Evolutionary conservation across 305 asterid genomes (phyloP).

Genomic region (Rubia tinctorum): DNA sequence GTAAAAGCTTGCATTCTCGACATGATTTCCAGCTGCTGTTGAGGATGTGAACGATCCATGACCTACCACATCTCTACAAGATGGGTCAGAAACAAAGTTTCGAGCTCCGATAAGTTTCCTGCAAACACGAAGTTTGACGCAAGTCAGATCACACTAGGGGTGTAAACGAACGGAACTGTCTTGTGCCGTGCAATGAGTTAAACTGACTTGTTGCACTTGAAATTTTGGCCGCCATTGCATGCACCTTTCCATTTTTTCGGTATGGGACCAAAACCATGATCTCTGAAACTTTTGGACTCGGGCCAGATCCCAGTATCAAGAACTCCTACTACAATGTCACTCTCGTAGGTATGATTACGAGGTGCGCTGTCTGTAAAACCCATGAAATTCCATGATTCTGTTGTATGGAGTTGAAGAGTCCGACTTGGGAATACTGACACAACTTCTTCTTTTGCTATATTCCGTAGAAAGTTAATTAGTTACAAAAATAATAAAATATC

Average conservation of each 20-base stretch:
- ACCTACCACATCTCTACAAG: not conserved
- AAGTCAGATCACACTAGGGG: not conserved
- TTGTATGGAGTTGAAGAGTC: conserved; percentile 15
- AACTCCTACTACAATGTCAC: conserved; percentile 19
- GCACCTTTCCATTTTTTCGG: conserved; percentile 42
- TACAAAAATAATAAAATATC: not conserved
- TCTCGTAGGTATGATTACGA: conserved; percentile 4
- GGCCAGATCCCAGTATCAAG: conserved; percentile 24
- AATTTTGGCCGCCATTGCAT: conserved; percentile 40
- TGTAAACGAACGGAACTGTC: too few relatives aligned
- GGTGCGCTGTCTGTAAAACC: not conserved
- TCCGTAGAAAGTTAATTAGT: conserved; percentile 14
- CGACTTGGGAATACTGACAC: conserved; percentile 17
- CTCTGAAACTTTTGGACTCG: conserved; percentile 13
- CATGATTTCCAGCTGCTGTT: not conserved
- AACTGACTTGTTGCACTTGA: conserved; percentile 44
- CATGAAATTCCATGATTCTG: conserved; percentile 20
- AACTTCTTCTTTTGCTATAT: conserved; percentile 8
- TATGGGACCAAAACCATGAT: conserved; percentile 6
- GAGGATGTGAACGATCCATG: conserved; percentile 6
- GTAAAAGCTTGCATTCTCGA: not conserved
- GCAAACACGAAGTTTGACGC: not conserved
- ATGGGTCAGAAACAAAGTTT: not conserved
- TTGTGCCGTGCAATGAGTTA: too few relatives aligned
- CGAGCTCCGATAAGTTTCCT: conserved; percentile 6